Base-by-base conservation (phyloP, 2,329 filamentous ascomycete genomes). In the Plenodomus tracheiphilus region DNA sequence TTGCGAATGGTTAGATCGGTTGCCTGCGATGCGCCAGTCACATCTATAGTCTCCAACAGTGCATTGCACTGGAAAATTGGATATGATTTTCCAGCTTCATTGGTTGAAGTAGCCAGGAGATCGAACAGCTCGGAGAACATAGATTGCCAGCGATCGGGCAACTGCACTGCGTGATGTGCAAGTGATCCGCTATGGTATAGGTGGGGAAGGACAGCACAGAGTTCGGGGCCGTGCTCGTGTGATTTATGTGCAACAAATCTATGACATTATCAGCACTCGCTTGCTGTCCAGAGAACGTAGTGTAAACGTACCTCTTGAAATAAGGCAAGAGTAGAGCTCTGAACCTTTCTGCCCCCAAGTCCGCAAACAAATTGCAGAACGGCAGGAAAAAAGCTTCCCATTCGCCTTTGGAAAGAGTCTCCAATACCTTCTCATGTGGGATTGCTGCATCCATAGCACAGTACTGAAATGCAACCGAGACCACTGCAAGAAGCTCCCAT, bases 341-440 rank as follows among this genome's bases (percentile, higher is more conserved):
- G 66, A 97, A 99, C 34, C 89, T 82, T 44, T 86, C 82, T 1
- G 81, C 69, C 39, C 91, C 86, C 30, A 95, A 77, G 45, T 90
- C 82, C 0, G 89, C 86, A 59, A 94, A 86, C 43, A 89, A 86
- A 13, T 87, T 86, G 72, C 91, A 97, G 71, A 97, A 96, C 0
- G 85, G 81, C 37, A 97, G 81, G 69, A 96, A 97, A 77, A 86
- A 87, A 43, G 74, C 74, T 63, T 86, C 83, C 62, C 92, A 80
- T 1, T 81, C 80, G 38, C 87, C 84, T 43, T 81, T 81, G 3
- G 83, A 85, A 40, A 96, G 75, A 3, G 77, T 75, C 28, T 86
- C 83, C 39, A 96, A 79, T 3, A 83, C 73, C 15, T 83, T 81
- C 47, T 92, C 81, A 32, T 83, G 81, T 1, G 89, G 83, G 36